Conservation (phyloP, 2,329 filamentous ascomycete genomes). For the Hawksworthiomyces lignivorus region DNA sequence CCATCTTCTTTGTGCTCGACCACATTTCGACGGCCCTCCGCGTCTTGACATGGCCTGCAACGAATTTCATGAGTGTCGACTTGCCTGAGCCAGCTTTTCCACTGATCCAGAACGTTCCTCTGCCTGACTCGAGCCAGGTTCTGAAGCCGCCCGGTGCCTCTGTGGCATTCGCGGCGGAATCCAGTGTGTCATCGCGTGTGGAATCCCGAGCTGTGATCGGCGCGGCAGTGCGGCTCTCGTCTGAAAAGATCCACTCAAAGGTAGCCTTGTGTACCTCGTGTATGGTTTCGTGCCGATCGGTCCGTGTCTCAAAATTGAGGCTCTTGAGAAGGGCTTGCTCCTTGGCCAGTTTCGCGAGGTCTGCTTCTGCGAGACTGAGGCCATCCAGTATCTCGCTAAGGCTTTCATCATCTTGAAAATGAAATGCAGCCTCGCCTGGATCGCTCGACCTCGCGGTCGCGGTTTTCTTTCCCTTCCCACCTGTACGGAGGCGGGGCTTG, state of each 20-base stretch:
- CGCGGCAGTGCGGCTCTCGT: background rate
- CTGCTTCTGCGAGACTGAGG: background rate
- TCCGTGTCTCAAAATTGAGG: background rate
- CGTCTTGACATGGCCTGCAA: slow-evolving; percentile 1
- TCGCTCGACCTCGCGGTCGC: too few relatives aligned
- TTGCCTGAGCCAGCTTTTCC: slow-evolving; percentile 8
- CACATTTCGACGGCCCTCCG: background rate
- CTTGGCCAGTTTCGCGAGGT: background rate
- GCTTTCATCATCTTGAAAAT: background rate
- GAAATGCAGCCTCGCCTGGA: too few relatives aligned
- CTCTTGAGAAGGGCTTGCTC: background rate
- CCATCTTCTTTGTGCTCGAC: background rate
- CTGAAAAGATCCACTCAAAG: slow-evolving; percentile 4
- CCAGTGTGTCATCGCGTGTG: too few relatives aligned
- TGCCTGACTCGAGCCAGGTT: slow-evolving; percentile 2
- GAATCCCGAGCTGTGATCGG: too few relatives aligned
- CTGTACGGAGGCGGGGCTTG: background rate
- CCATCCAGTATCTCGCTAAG: background rate
- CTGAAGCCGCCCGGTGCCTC: background rate
- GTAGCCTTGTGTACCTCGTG: slow-evolving; percentile 1
- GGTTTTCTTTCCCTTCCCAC: too few relatives aligned
- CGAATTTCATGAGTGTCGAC: slow-evolving; percentile 10
- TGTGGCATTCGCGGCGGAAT: background rate
- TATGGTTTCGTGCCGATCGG: background rate
- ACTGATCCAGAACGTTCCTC: slow-evolving; percentile 5